A percentile compares a stretch with the other conserved stretches of the same genome.
Evolutionary conservation across 140 eudicot species (phyloP).

Genomic region (Cichorium intybus): DNA sequence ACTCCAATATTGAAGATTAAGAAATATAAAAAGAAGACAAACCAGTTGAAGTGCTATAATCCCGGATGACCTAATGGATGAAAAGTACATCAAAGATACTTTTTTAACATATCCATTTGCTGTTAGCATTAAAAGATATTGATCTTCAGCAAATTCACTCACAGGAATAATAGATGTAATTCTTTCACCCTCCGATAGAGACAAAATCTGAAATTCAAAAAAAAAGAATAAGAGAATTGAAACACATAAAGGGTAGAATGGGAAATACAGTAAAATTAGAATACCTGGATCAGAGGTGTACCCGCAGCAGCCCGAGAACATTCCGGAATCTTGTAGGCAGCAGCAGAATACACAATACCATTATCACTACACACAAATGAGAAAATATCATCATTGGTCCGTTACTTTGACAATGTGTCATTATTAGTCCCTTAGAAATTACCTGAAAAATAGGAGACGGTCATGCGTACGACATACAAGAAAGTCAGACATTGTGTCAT

Average conservation of each 20-base stretch:
- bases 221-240: too few species aligned
- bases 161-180: slow-evolving; percentile 93
- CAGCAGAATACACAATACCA: slow-evolving; percentile 87
- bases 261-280: slow-evolving; percentile 1
- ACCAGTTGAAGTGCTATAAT: slow-evolving; percentile 96
- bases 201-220: slow-evolving; percentile 54
- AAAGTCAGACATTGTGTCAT: slow-evolving; percentile 93
- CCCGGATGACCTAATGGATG: slow-evolving; percentile 86
- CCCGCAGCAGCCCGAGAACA: slow-evolving; percentile 96
- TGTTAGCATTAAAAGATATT: slow-evolving; percentile 86
- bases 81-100: slow-evolving; percentile 77
- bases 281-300: slow-evolving; percentile 87
- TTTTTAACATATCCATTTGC: slow-evolving; percentile 90
- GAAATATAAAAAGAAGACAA: slow-evolving; percentile 27
- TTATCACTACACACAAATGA: slow-evolving; percentile 55
- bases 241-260: background rate
- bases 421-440: background rate
- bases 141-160: slow-evolving; percentile 85
- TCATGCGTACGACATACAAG: slow-evolving; percentile 93
- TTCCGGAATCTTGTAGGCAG: slow-evolving; percentile 93
- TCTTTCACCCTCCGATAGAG: slow-evolving; percentile 85
- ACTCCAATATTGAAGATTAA: background rate
- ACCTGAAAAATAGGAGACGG: slow-evolving; percentile 87
- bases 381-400: slow-evolving; percentile 2
- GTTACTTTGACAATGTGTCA: background rate